phyloP scores from a whole-genome alignment of 129 eudicot species.

The Ambrosia trifida region DNA sequence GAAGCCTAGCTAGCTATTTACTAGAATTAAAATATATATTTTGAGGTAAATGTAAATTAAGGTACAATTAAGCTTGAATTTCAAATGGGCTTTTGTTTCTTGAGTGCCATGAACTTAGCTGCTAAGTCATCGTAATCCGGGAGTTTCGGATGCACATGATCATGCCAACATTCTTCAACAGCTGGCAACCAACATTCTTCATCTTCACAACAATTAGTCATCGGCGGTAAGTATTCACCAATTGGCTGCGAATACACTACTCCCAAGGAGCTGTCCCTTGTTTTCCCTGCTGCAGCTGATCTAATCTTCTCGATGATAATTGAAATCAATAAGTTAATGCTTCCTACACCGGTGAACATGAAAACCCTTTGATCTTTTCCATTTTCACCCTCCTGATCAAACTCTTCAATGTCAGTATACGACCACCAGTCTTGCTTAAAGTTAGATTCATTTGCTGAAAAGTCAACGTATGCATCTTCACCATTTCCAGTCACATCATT shows the following conservation, averaged over 20 bases:
- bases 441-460: neutral
- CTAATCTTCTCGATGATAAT: conserved; percentile 1
- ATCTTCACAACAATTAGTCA: too few relatives aligned
- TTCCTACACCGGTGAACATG: conserved; percentile 41
- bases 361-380: conserved; percentile 63
- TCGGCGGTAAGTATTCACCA: too few relatives aligned
- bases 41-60: too few relatives aligned
- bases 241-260: too few relatives aligned
- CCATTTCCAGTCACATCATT: conserved; percentile 1
- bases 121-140: conserved; percentile 82
- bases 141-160: conserved; percentile 84
- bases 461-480: neutral
- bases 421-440: neutral
- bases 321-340: neutral
- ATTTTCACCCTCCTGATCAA: conserved; percentile 29
- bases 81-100: conserved; percentile 37
- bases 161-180: conserved; percentile 36
- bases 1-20: too few relatives aligned
- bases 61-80: too few relatives aligned
- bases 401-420: conserved; percentile 61
- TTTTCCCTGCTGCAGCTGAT: too few relatives aligned
- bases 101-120: conserved; percentile 57
- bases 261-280: too few relatives aligned
- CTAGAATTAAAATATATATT: too few relatives aligned
- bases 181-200: conserved; percentile 49